Base-by-base conservation (phyloP, 1,139 yeast genomes). In the Diutina sp. region DNA sequence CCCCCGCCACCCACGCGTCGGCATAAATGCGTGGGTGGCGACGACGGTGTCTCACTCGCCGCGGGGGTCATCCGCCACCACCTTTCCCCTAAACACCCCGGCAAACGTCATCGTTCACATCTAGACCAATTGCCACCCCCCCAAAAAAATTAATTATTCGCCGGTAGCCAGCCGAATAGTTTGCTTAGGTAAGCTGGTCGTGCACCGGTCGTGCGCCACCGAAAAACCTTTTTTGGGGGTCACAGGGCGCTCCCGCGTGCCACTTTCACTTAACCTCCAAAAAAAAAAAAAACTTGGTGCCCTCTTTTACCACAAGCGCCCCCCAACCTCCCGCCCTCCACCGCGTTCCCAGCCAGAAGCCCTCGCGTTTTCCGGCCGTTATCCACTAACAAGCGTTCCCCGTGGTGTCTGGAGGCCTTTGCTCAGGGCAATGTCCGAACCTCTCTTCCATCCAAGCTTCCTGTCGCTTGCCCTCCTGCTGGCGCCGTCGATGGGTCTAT, bases 391-490 rank as follows among this genome's bases (percentile, higher is more conserved):
- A 35, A 35, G 41, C 41, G 41, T 35, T 35, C 29, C 48, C 28
- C n/a, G 50, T 28, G 25, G n/a, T 47, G 30, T n/a, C 51, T 18
- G 51, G 51, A 47, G 51, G 35, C 46, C 14, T 8, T 30, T 47
- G 51, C 38, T 28, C 14, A 21, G 51, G 51, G 51, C 38, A 16
- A 47, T 47, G 51, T 47, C 51, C 16, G 51, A 47, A 47, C 51
- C 51, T 8, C 51, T 47, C 30, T 47, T 47, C 51, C 51, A 47
- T 30, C 51, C 51, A 16, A 47, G 16, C 51, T 47, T 47, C n/a
- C 30, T 30, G 32, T 30, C 51, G 18, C 38, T 47, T 16, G 38
- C 35, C 21, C 51, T 47, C n/a, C 35, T 30, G 35, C 51, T 28
- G 38, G 51, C 35, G 35, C 51, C 29, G 21, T 6, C 51, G 21